Conservation (phyloP, 805 yeast genomes). For the Ogataea thermomethanolica region DNA sequence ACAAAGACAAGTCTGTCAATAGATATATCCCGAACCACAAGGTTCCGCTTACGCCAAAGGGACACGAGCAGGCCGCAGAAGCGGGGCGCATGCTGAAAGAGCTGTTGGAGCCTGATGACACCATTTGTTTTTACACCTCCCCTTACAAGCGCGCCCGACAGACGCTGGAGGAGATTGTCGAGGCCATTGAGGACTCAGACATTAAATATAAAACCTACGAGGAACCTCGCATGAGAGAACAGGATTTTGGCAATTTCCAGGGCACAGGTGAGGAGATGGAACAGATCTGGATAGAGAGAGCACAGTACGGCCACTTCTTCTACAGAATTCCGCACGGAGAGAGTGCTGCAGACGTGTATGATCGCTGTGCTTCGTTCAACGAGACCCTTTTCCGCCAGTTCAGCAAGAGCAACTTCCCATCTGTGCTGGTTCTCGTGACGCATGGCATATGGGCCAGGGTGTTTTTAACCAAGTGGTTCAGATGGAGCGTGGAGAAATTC, state of each 20-base stretch:
- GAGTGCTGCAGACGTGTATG: conserved; percentile 94
- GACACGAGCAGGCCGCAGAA: conserved; percentile 57
- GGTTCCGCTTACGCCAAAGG: conserved; percentile 67
- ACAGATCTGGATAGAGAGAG: conserved; percentile 76
- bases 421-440: conserved; percentile 77
- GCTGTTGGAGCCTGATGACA: conserved; percentile 40
- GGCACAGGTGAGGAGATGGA: conserved; percentile 74
- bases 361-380: conserved; percentile 85
- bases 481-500: conserved; percentile 89
- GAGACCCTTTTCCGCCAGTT: conserved; percentile 84
- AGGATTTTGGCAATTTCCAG: conserved; percentile 93
- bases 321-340: conserved; percentile 92
- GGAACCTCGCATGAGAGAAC: conserved; percentile 91
- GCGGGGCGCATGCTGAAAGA: conserved; percentile 53
- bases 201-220: conserved; percentile 61
- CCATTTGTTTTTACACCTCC: conserved; percentile 76
- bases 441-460: conserved; percentile 96
- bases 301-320: conserved; percentile 84
- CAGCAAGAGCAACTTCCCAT: conserved; percentile 65
- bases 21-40: conserved; percentile 75
- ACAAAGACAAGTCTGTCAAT: conserved; percentile 80
- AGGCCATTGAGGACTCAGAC: conserved; percentile 42
- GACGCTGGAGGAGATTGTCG: conserved; percentile 68
- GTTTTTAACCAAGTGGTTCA: conserved; percentile 88
- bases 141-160: conserved; percentile 85